These are phyloP conservation scores for Serendipita vermifera DNA, from an alignment of 768 basidiomycete genomes.

Conservation along the genomic window DNA sequence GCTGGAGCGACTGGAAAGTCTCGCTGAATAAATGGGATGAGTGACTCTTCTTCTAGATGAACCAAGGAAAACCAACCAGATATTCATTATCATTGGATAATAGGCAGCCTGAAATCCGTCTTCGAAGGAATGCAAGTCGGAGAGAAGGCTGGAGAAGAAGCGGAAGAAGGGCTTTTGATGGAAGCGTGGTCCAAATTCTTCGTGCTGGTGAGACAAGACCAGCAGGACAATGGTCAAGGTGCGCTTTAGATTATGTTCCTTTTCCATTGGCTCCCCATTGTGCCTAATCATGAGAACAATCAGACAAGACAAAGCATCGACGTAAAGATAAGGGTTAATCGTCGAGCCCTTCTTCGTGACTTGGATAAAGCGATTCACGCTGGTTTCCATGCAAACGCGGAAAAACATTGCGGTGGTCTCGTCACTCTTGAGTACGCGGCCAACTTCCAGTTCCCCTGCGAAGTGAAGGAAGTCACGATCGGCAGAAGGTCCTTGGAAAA, in stretches of 20 bases:
- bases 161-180: constrained; percentile 97
- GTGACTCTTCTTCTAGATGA: constrained; percentile 1
- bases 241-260: constrained; percentile 92
- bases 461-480: constrained; percentile 94
- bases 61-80: constrained; percentile 45
- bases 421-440: constrained; percentile 88
- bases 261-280: constrained; percentile 93
- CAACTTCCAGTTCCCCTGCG: constrained; percentile 94
- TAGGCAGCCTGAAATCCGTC: constrained; percentile 76
- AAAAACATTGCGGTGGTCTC: constrained; percentile 97
- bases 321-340: constrained; percentile 15
- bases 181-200: constrained; percentile 83
- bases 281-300: constrained; percentile 99
- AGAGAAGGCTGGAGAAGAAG: constrained; percentile 93
- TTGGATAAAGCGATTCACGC: constrained; percentile 65
- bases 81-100: constrained; percentile 73
- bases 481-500: constrained; percentile 84
- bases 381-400: constrained; percentile 90
- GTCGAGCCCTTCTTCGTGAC: neutral
- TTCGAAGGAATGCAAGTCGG: constrained; percentile 81
- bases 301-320: constrained; percentile 90
- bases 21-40: constrained; percentile 48
- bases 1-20: constrained; percentile 90
- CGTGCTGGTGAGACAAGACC: constrained; percentile 87
- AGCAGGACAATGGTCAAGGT: constrained; percentile 95